Conservation (phyloP, 148 eudicot species). For the Chenopodium suecicum region DNA sequence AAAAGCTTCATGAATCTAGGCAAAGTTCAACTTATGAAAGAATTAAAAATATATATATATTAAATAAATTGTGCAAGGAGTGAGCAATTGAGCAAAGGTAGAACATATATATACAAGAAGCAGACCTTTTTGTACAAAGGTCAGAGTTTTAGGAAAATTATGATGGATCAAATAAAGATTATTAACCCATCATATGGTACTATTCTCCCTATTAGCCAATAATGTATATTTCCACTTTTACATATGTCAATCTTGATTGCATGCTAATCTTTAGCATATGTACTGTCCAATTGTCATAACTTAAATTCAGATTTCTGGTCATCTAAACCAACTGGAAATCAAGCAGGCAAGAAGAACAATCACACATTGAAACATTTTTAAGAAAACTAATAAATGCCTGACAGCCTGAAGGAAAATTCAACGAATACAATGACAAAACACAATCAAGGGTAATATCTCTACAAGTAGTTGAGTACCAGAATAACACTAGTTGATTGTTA, state of each 20-base stretch:
- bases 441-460: neutral
- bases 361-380: neutral
- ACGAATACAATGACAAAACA: neutral
- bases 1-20: neutral
- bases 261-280: neutral
- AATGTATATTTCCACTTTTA: slow-evolving; percentile 13
- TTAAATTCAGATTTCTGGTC: neutral
- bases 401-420: neutral
- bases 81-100: neutral
- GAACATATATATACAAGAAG: neutral
- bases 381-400: neutral
- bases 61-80: neutral
- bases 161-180: too few relatives aligned
- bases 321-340: neutral
- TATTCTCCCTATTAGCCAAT: slow-evolving; percentile 15
- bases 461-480: neutral
- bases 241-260: neutral
- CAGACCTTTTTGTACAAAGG: neutral
- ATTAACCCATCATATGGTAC: neutral
- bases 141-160: neutral
- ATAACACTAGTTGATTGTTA: neutral
- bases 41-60: neutral
- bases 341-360: neutral
- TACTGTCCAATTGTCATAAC: slow-evolving; percentile 1
- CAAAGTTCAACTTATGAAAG: neutral